Conservation (phyloP, 495 filamentous ascomycete species). For the Neurospora sp. region DNA sequence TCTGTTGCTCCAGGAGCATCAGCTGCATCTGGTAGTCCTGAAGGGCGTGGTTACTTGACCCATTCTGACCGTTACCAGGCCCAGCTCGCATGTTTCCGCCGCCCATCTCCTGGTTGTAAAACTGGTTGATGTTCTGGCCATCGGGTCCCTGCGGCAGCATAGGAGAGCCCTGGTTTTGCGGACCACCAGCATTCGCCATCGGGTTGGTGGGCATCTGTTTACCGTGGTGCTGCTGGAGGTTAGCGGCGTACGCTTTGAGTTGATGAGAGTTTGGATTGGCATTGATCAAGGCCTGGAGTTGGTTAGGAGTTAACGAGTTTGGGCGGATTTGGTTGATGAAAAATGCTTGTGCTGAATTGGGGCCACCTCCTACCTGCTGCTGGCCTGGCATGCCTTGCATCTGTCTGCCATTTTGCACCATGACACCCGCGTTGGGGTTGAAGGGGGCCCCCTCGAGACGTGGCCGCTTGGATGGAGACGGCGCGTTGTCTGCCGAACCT, state of each 20-base stretch:
- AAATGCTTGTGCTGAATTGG: constrained; percentile 43
- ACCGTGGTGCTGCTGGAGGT: constrained; percentile 69
- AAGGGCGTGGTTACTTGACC: constrained; percentile 79
- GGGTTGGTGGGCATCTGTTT: constrained; percentile 65
- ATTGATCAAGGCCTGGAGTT: constrained; percentile 63
- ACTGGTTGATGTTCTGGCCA: constrained; percentile 50
- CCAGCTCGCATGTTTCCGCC: constrained; percentile 48
- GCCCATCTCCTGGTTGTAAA: constrained; percentile 51
- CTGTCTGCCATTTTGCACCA: constrained; percentile 70
- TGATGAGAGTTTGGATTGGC: constrained; percentile 49
- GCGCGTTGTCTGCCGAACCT: constrained; percentile 72
- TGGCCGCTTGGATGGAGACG: constrained; percentile 86
- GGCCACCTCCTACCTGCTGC: constrained; percentile 57
- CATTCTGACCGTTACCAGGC: constrained; percentile 42
- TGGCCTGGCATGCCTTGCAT: constrained; percentile 62
- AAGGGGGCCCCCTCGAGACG: constrained; percentile 64
- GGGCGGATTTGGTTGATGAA: constrained; percentile 71
- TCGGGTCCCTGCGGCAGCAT: constrained; percentile 69
- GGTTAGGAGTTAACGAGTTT: constrained; percentile 59
- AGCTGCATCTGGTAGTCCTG: constrained; percentile 99
- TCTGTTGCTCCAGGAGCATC: constrained; percentile 97
- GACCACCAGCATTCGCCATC: constrained; percentile 42
- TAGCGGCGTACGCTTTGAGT: constrained; percentile 63
- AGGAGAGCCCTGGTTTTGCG: constrained; percentile 60
- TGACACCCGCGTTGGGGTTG: constrained; percentile 54